phyloP scores from a whole-genome alignment of 2,329 filamentous ascomycete genomes.

The Samsoniella hepiali region DNA sequence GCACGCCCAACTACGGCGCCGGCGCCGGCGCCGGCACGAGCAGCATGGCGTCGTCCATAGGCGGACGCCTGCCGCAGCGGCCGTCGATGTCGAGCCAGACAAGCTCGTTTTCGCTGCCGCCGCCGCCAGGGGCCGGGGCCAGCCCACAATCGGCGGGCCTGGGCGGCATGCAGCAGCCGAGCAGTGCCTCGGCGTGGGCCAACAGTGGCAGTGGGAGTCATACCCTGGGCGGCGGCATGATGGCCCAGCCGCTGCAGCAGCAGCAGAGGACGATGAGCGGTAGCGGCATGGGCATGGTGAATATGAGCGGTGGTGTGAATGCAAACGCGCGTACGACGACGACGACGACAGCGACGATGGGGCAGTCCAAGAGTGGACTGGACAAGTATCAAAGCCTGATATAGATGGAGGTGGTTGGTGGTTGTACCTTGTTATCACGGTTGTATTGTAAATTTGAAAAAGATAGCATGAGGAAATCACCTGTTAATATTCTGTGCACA shows the following conservation, averaged over 20 bases:
- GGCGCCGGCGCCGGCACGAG: constrained; percentile 33
- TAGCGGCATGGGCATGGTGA: constrained; percentile 26
- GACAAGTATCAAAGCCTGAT: constrained; percentile 68
- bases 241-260: constrained; percentile 21
- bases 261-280: constrained; percentile 21
- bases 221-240: constrained; percentile 23
- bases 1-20: constrained; percentile 30
- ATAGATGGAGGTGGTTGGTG: constrained; percentile 31
- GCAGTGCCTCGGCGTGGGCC: constrained; percentile 19
- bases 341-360: not conserved
- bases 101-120: constrained; percentile 57
- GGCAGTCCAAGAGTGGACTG: constrained; percentile 50
- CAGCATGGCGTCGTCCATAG: constrained; percentile 41
- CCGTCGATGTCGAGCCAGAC: constrained; percentile 31
- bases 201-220: constrained; percentile 21
- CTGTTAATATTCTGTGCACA: too few relatives aligned
- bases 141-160: constrained; percentile 26
- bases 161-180: not conserved
- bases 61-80: constrained; percentile 34
- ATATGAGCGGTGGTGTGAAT: constrained; percentile 25
- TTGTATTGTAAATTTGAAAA: not conserved
- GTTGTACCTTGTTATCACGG: too few relatives aligned
- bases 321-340: constrained; percentile 22
- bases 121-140: constrained; percentile 41
- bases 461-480: too few relatives aligned